These are phyloP conservation scores for Termitomyces sp. DNA, from an alignment of 768 basidiomycete genomes.

Conservation along the genomic window DNA sequence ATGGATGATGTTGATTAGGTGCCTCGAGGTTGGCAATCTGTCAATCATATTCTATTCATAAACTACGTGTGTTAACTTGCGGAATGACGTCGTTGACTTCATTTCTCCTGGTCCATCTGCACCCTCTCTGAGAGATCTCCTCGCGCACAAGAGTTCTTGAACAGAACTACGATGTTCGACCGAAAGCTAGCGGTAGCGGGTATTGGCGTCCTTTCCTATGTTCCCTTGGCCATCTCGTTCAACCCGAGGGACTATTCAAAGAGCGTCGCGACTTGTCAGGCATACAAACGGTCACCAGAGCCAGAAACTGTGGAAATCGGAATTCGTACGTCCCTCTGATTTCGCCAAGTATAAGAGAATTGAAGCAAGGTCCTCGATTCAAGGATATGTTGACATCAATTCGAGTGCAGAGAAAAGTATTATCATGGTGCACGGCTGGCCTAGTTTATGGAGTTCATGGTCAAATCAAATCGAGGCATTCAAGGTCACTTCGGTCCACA, in stretches of 20 bases:
- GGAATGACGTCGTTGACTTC: conserved; percentile 1
- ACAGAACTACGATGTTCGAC: background rate
- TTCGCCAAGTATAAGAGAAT: background rate
- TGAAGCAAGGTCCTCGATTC: background rate
- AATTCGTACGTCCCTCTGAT: conserved; percentile 37
- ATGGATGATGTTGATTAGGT: conserved; percentile 34
- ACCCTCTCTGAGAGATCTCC: too few relatives aligned
- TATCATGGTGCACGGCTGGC: conserved; percentile 79
- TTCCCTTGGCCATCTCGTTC: conserved; percentile 24
- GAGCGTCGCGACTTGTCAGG: conserved; percentile 37
- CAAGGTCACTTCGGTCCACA: conserved; percentile 35
- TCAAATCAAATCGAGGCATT: conserved; percentile 68
- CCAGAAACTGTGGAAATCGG: conserved; percentile 37
- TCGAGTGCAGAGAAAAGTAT: conserved; percentile 48
- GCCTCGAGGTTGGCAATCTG: background rate
- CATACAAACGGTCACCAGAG: conserved; percentile 34
- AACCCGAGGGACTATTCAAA: conserved; percentile 36
- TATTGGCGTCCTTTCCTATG: background rate
- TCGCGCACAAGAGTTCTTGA: background rate
- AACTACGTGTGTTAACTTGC: background rate
- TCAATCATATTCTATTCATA: background rate
- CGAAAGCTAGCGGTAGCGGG: background rate
- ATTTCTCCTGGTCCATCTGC: too few relatives aligned
- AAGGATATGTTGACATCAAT: conserved; percentile 69
- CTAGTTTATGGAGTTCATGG: conserved; percentile 76